These are phyloP conservation scores for Ascochyta viciae-villosae DNA, from an alignment of 2,329 filamentous ascomycete genomes.

Conservation along the genomic window DNA sequence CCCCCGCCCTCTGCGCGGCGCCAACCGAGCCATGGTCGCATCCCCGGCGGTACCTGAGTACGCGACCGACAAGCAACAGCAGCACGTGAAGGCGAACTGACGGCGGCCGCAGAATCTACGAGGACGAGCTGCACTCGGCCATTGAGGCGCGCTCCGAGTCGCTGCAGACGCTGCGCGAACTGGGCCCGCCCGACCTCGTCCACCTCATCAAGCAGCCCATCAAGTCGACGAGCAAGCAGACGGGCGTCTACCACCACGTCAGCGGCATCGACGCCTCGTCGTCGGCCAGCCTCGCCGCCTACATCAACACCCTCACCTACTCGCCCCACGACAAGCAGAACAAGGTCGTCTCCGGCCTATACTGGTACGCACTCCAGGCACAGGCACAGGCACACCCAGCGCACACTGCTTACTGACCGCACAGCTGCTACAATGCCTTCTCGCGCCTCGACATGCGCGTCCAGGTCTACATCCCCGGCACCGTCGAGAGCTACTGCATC, in stretches of 20 bases:
- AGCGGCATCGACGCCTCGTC: slow-evolving; percentile 97
- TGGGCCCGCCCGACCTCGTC: slow-evolving; percentile 93
- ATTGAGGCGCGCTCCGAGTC: slow-evolving; percentile 93
- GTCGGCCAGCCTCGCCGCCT: slow-evolving; percentile 93
- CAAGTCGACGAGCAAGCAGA: slow-evolving; percentile 66
- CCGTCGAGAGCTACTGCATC: slow-evolving; percentile 95
- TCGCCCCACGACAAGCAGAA: slow-evolving; percentile 81
- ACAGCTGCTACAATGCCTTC: slow-evolving; percentile 96
- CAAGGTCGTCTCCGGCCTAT: slow-evolving; percentile 92
- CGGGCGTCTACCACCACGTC: slow-evolving; percentile 96
- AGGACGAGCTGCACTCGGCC: slow-evolving; percentile 89
- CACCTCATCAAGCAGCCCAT: slow-evolving; percentile 84
- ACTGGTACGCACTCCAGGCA: slow-evolving; percentile 69
- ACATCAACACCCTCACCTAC: slow-evolving; percentile 97
- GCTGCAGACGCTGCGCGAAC: slow-evolving; percentile 82
- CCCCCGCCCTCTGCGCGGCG: slow-evolving; percentile 24
- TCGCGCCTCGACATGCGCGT: slow-evolving; percentile 98
- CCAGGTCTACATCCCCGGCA: slow-evolving; percentile 94
- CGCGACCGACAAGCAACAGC: slow-evolving; percentile 23
- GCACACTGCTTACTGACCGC: slow-evolving; percentile 36
- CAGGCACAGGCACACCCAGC: too few species aligned
- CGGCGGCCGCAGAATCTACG: slow-evolving; percentile 73
- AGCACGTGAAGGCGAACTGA: slow-evolving; percentile 7
- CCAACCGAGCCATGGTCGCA: slow-evolving; percentile 50
- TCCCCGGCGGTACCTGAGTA: slow-evolving; percentile 54